Evolutionary conservation across 2,329 filamentous ascomycete genomes (phyloP).

Genomic region (Colletotrichum truncatum): DNA sequence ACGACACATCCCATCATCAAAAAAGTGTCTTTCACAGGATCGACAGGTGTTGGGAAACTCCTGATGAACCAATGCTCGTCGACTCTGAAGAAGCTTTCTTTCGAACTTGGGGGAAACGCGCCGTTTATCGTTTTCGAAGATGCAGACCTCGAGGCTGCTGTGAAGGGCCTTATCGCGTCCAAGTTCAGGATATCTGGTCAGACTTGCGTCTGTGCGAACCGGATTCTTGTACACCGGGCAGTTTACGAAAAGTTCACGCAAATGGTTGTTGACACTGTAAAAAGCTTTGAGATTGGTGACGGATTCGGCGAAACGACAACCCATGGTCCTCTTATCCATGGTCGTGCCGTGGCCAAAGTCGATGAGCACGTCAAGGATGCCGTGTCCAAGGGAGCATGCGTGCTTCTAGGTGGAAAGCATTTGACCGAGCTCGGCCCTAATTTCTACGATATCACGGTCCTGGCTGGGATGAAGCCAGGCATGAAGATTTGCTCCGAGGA

Average conservation of each 20-base stretch:
- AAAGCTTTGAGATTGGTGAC: conserved; percentile 72
- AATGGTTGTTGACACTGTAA: conserved; percentile 66
- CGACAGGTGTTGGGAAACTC: conserved; percentile 74
- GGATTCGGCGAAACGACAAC: conserved; percentile 75
- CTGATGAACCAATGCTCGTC: conserved; percentile 79
- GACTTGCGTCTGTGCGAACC: conserved; percentile 72
- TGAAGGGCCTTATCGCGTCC: conserved; percentile 63
- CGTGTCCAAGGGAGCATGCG: conserved; percentile 73
- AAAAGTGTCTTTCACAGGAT: conserved; percentile 84
- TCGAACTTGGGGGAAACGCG: conserved; percentile 75
- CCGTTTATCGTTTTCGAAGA: conserved; percentile 72
- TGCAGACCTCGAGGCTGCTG: conserved; percentile 72
- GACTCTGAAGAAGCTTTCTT: conserved; percentile 72
- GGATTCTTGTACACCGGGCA: conserved; percentile 70
- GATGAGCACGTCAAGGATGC: conserved; percentile 75
- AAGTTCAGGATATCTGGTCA: conserved; percentile 71
- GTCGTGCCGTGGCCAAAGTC: conserved; percentile 76
- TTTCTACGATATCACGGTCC: conserved; percentile 56
- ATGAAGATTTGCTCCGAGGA: conserved; percentile 59
- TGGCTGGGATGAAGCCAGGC: conserved; percentile 49
- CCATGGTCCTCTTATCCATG: conserved; percentile 78
- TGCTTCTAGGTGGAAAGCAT: conserved; percentile 67
- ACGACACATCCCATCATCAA: conserved; percentile 76
- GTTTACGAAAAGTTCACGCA: conserved; percentile 71
- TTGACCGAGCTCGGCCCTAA: conserved; percentile 46